Evolutionary conservation across 495 filamentous ascomycete genomes (phyloP).

Genomic region (Aspergillus heteromorphus): DNA sequence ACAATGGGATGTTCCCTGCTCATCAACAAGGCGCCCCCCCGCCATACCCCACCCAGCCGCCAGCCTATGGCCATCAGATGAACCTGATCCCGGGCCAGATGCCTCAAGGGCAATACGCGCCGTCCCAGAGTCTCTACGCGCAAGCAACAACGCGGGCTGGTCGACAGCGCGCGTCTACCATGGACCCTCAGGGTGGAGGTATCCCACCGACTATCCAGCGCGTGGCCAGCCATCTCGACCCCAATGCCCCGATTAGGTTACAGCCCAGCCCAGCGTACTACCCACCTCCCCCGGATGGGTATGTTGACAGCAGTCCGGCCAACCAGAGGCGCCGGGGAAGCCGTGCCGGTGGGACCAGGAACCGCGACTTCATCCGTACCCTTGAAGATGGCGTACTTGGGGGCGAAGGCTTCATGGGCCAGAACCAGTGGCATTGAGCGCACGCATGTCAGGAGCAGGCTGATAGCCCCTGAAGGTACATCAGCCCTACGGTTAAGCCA

Average conservation of each 20-base stretch:
- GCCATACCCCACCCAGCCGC: conserved; percentile 69
- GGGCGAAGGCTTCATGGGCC: conserved; percentile 73
- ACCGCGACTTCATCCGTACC: conserved; percentile 86
- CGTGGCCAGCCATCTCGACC: conserved; percentile 95
- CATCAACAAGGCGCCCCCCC: conserved; percentile 73
- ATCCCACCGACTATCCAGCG: conserved; percentile 90
- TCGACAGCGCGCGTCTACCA: conserved; percentile 87
- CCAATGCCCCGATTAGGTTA: conserved; percentile 85
- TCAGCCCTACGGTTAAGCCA: conserved; percentile 11
- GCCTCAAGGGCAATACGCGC: conserved; percentile 61
- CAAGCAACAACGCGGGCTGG: conserved; percentile 79
- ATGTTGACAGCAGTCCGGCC: conserved; percentile 55
- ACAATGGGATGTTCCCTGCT: conserved; percentile 78
- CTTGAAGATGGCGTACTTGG: conserved; percentile 83
- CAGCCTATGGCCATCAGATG: conserved; percentile 69
- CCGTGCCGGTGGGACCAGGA: conserved; percentile 59
- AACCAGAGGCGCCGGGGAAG: conserved; percentile 74
- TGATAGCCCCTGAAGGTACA: conserved; percentile 13
- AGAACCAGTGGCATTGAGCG: conserved; percentile 58
- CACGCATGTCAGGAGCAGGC: background rate
- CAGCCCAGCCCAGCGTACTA: conserved; percentile 98
- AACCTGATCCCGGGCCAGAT: conserved; percentile 65
- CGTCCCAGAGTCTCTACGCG: conserved; percentile 71
- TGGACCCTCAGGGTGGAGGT: conserved; percentile 87
- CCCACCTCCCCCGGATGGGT: conserved; percentile 86